phyloP scores from a whole-genome alignment of 768 basidiomycete species.

The Phylloporus sp. region DNA sequence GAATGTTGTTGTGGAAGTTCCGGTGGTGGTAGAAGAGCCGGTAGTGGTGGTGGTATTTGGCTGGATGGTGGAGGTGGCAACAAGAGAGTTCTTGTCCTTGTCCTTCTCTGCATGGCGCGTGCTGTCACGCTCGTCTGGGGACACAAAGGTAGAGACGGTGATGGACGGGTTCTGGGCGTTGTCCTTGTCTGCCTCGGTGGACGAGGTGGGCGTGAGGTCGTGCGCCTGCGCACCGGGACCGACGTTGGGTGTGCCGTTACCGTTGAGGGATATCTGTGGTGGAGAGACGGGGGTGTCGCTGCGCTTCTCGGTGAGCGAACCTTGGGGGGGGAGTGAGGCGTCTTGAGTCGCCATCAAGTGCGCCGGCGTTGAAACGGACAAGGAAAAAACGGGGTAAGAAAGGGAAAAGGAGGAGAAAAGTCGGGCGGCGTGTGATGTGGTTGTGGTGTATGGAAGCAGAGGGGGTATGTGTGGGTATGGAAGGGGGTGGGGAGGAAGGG shows the following conservation, averaged over 20 bases:
- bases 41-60: slow-evolving; percentile 31
- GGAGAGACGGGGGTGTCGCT: slow-evolving; percentile 11
- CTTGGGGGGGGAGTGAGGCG: slow-evolving; percentile 14
- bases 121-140: slow-evolving; percentile 31
- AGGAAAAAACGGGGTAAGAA: slow-evolving; percentile 1
- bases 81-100: slow-evolving; percentile 44
- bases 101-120: slow-evolving; percentile 33
- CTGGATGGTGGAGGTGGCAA: slow-evolving; percentile 40
- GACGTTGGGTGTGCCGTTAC: slow-evolving; percentile 19
- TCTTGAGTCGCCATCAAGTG: slow-evolving; percentile 24
- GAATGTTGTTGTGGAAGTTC: slow-evolving; percentile 20
- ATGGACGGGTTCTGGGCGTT: slow-evolving; percentile 32
- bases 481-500: neutral
- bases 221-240: slow-evolving; percentile 25
- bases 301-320: slow-evolving; percentile 20
- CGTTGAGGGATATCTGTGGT: slow-evolving; percentile 23
- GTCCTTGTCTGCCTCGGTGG: slow-evolving; percentile 35
- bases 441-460: neutral
- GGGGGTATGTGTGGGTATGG: slow-evolving; percentile 30
- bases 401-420: too few species aligned
- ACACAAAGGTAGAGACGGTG: slow-evolving; percentile 31
- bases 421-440: neutral
- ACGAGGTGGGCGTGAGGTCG: slow-evolving; percentile 27
- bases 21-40: slow-evolving; percentile 20
- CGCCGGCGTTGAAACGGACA: neutral